These are phyloP conservation scores for Bisporella sp. DNA, from an alignment of 2,329 filamentous ascomycete species.

Conservation along the genomic window DNA sequence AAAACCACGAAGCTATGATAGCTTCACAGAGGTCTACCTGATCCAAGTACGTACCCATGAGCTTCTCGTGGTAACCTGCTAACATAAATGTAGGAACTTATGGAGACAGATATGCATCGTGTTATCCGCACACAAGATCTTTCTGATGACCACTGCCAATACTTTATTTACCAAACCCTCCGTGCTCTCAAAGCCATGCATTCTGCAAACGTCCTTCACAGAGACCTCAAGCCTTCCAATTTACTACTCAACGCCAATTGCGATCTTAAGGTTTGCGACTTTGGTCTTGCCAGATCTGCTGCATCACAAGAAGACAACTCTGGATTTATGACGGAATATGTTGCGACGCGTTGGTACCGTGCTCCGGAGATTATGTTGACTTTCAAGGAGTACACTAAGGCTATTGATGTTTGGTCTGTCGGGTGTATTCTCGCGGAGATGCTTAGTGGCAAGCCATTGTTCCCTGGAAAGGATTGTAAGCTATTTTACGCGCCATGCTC, in stretches of 20 bases:
- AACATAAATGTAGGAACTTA: conserved; percentile 63
- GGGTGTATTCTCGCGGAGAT: conserved; percentile 98
- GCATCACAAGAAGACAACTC: conserved; percentile 98
- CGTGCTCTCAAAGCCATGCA: conserved; percentile 98
- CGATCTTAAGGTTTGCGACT: conserved; percentile 98
- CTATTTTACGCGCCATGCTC: conserved; percentile 18
- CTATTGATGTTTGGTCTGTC: conserved; percentile 98
- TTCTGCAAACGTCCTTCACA: conserved; percentile 94
- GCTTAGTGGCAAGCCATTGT: conserved; percentile 95
- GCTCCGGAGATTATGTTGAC: conserved; percentile 99
- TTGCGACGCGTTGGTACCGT: conserved; percentile 97
- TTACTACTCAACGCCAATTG: conserved; percentile 96
- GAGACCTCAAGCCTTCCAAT: conserved; percentile 96
- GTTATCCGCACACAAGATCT: conserved; percentile 98
- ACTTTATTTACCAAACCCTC: conserved; percentile 99
- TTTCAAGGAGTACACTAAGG: conserved; percentile 99
- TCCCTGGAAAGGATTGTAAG: conserved; percentile 97
- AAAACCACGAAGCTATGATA: conserved; percentile 92
- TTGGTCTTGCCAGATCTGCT: conserved; percentile 89
- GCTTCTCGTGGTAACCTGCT: not conserved
- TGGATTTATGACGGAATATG: conserved; percentile 99
- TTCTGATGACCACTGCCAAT: conserved; percentile 98
- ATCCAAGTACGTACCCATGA: conserved; percentile 65
- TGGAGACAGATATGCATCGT: conserved; percentile 99
- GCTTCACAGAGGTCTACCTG: conserved; percentile 95